These are phyloP conservation scores for Cyanidiococcus yangmingshanensis DNA, from an alignment of 23 red algal genomes.

Conservation along the genomic window DNA sequence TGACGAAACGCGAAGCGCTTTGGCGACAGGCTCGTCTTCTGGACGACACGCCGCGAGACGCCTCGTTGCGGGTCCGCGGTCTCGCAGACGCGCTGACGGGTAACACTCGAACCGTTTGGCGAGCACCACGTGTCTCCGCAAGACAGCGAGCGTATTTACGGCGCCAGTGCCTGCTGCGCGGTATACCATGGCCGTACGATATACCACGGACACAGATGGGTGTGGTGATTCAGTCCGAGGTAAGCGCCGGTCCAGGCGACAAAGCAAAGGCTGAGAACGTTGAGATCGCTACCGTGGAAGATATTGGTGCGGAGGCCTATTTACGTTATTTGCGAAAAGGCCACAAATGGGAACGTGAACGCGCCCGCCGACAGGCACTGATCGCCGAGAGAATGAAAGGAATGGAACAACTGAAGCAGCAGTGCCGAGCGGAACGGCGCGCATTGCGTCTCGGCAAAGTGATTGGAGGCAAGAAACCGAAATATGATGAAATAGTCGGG, in stretches of 20 bases:
- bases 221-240: neutral
- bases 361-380: neutral
- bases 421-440: neutral
- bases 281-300: neutral
- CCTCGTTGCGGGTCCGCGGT: neutral
- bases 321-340: neutral
- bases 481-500: neutral
- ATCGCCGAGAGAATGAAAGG: slow-evolving; percentile 1
- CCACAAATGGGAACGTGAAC: neutral
- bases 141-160: slow-evolving; percentile 8
- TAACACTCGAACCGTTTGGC: neutral
- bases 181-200: slow-evolving; percentile 8
- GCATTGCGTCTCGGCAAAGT: neutral
- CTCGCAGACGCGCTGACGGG: neutral
- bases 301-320: neutral
- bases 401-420: neutral
- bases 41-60: neutral
- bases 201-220: neutral
- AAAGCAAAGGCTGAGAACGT: neutral
- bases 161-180: slow-evolving; percentile 12
- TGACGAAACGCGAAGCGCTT: slow-evolving; percentile 8
- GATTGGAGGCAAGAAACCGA: neutral
- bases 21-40: neutral
- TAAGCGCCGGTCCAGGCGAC: neutral
- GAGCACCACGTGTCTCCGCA: neutral